Conservation (phyloP, 352 stramenopile species). For the Globisporangium alternatum region DNA sequence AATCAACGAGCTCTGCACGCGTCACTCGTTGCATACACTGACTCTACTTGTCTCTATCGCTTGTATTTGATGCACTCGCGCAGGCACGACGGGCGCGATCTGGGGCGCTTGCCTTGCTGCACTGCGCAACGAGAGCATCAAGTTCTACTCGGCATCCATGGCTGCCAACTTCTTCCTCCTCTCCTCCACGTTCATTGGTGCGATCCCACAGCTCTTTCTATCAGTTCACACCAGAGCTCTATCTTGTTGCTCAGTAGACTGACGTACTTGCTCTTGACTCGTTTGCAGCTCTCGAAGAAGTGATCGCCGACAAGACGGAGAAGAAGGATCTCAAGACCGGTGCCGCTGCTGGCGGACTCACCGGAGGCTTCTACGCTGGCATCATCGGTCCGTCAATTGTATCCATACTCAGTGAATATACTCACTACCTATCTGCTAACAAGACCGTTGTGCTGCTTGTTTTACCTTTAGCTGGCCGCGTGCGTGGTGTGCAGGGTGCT, state of each 20-base stretch:
- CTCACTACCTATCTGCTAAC: background rate
- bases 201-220: background rate
- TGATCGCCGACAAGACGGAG: constrained; percentile 67
- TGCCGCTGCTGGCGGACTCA: constrained; percentile 51
- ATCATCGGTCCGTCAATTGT: constrained; percentile 44
- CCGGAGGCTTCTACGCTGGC: constrained; percentile 68
- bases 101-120: constrained; percentile 59
- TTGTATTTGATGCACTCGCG: background rate
- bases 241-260: background rate
- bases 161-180: constrained; percentile 84
- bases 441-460: background rate
- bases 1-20: background rate
- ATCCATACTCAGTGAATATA: background rate
- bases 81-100: constrained; percentile 49
- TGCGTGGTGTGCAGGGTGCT: constrained; percentile 67
- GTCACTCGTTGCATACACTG: background rate
- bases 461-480: constrained; percentile 41
- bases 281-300: constrained; percentile 62
- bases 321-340: constrained; percentile 64
- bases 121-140: constrained; percentile 71
- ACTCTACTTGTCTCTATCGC: background rate
- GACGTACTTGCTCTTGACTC: background rate
- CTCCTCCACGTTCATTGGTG: constrained; percentile 83
- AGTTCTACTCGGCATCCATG: constrained; percentile 83
- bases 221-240: background rate